Base-by-base conservation (phyloP, 805 yeast species). In the Spathaspora arborariae region DNA sequence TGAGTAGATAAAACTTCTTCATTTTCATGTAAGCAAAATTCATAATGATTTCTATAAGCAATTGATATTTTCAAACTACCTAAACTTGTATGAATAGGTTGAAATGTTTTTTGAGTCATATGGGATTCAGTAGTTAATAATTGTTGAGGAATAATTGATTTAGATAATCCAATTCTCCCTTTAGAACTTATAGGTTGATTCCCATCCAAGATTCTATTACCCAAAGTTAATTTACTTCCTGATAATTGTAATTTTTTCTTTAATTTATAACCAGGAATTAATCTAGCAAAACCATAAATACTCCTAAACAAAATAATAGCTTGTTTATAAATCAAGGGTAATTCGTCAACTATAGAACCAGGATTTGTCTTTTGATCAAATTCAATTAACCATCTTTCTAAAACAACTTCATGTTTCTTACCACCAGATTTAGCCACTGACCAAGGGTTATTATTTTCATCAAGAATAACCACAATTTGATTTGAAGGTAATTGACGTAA, bases 331-430 rank as follows among this genome's bases (percentile, higher is more conserved):
- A 87, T 77, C 38, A 75, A 64, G 1, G 90, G 86, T 13, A 85
- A 71, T 45, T 87, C 94, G 19, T 72, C 74, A 2, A 65, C 49
- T 5, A 64, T 61, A 19, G 64, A 52, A 13, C 45, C 45, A n/a
- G 39, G 16, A 13, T 64, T 66, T 6, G 58, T 68, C 37, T 67
- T 68, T 15, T 78, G 65, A 56, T 85, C 91, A 50, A 91, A 78
- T 62, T 91, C 96, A 27, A 94, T 68, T 20, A 89, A 72, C 99
- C 99, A 94, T 49, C 99, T 76, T 59, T 94, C 99, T 47, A 94
- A 67, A 2, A 94, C 97, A n/a, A 94, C 79, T 63, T 92, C 98
- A 15, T 80, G 74, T 56, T 85, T 85, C 56, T 78, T 80, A 2
- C 77, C 72, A 11, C 84, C 85, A 10, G 66, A 61, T 48, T 75